Percentiles rank a stretch among this genome's conserved stretches.
Conservation (phyloP, 441 rosid genomes). For the Populus trichocarpa region DNA sequence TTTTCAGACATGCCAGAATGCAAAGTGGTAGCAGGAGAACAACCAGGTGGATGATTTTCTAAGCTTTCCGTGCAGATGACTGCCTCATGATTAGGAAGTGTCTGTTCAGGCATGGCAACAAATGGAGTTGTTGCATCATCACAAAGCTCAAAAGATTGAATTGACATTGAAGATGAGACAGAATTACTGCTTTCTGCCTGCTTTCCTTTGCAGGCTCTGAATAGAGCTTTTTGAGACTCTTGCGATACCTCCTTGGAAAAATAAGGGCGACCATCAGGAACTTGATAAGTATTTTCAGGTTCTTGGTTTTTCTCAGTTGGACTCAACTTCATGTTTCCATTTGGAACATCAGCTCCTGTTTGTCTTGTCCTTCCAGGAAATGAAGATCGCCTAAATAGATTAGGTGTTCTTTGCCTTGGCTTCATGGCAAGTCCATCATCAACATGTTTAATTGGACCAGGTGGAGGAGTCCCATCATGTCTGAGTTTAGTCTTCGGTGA, state of each 20-base stretch:
- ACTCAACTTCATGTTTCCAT: slow-evolving; percentile 32
- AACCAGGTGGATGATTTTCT: slow-evolving; percentile 31
- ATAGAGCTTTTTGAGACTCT: slow-evolving; percentile 36
- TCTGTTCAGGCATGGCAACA: slow-evolving; percentile 45
- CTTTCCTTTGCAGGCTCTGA: slow-evolving; percentile 47
- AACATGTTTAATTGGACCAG: slow-evolving; percentile 42
- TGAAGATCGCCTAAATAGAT: slow-evolving; percentile 47
- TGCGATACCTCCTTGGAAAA: slow-evolving; percentile 26
- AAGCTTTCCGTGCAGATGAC: slow-evolving; percentile 28
- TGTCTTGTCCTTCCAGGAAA: slow-evolving; percentile 48
- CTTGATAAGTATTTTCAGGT: slow-evolving; percentile 33
- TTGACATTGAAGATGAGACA: slow-evolving; percentile 64
- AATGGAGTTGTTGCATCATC: slow-evolving; percentile 73
- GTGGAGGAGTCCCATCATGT: slow-evolving; percentile 56
- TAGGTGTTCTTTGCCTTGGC: slow-evolving; percentile 74
- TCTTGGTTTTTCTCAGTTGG: slow-evolving; percentile 33
- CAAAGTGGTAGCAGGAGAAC: slow-evolving; percentile 28
- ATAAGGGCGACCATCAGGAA: slow-evolving; percentile 19
- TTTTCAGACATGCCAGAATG: slow-evolving; percentile 29
- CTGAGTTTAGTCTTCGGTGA: slow-evolving; percentile 63
- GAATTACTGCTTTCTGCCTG: slow-evolving; percentile 76
- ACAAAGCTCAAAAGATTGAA: slow-evolving; percentile 71
- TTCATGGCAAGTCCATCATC: slow-evolving; percentile 56
- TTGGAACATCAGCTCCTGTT: slow-evolving; percentile 45
- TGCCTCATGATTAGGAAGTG: slow-evolving; percentile 32